phyloP scores from a whole-genome alignment of 805 yeast species.

The Candida ponderosae region DNA sequence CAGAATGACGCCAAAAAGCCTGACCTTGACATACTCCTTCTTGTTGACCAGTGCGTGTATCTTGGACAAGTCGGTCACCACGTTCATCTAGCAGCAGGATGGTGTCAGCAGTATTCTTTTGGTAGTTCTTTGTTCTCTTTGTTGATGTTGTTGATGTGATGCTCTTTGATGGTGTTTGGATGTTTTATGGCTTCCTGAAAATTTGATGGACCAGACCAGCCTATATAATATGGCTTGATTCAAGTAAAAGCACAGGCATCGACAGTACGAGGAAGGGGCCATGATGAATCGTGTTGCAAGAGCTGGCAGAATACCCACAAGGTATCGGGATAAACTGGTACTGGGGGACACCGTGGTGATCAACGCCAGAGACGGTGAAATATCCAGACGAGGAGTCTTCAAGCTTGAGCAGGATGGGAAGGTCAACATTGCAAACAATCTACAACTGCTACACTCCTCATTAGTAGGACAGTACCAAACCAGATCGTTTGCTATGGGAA shows the following conservation, averaged over 20 bases:
- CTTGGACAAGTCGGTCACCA: conserved; percentile 8
- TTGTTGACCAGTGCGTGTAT: conserved; percentile 2
- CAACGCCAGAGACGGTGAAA: too few species aligned
- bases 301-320: conserved; percentile 13
- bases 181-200: too few species aligned
- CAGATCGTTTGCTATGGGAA: conserved; percentile 25
- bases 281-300: conserved; percentile 8
- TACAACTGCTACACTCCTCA: conserved; percentile 28
- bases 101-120: too few species aligned
- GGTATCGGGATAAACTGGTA: conserved; percentile 11
- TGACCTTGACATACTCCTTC: conserved; percentile 10
- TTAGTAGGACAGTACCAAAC: too few species aligned
- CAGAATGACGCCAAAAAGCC: conserved; percentile 13
- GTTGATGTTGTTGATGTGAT: not conserved
- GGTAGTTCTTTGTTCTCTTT: not conserved
- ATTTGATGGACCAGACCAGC: not conserved
- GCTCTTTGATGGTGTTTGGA: not conserved
- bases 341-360: conserved; percentile 21
- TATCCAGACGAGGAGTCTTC: too few species aligned
- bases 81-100: too few species aligned
- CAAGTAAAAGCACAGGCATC: not conserved
- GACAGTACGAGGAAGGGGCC: not conserved
- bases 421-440: conserved; percentile 16
- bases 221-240: not conserved
- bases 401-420: conserved; percentile 10